Evolutionary conservation across 345 rosid species (phyloP).

Genomic region (Brassica juncea): DNA sequence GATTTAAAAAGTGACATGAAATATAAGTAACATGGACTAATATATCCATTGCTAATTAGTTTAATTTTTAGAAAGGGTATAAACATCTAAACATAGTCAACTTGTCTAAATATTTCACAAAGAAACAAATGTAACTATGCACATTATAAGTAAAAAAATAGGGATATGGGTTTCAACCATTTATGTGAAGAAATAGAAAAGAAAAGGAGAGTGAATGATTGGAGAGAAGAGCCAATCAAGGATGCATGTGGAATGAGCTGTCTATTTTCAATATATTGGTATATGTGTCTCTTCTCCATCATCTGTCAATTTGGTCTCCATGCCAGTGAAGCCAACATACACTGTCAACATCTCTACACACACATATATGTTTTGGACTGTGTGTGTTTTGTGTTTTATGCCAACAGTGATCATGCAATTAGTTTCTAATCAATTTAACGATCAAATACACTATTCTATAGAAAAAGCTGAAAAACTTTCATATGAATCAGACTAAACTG

Average conservation of each 20-base stretch:
- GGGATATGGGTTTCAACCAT: constrained; percentile 5
- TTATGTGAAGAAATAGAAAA: constrained; percentile 28
- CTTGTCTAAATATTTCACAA: background rate
- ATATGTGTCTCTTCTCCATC: constrained; percentile 33
- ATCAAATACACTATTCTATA: background rate
- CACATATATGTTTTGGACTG: constrained; percentile 4
- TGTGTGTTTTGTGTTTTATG: background rate
- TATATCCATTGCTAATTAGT: background rate
- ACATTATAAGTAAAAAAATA: background rate
- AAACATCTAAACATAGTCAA: background rate
- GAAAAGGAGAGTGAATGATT: constrained; percentile 37
- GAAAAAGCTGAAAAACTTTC: background rate
- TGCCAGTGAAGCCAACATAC: constrained; percentile 39
- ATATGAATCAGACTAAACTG: constrained; percentile 25
- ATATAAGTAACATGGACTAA: background rate
- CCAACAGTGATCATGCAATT: constrained; percentile 40
- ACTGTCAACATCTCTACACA: constrained; percentile 27
- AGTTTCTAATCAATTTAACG: constrained; percentile 34
- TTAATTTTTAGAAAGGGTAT: background rate
- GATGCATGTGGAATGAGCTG: constrained; percentile 77
- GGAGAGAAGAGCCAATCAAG: constrained; percentile 32
- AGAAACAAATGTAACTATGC: background rate
- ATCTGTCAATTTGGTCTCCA: constrained; percentile 41
- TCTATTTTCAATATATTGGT: constrained; percentile 38
- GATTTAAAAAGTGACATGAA: background rate